A percentile compares a stretch with the other conserved stretches of the same genome.
phyloP scores from a whole-genome alignment of 305 asterid genomes.

The Fraxinus xanthoxyloides region DNA sequence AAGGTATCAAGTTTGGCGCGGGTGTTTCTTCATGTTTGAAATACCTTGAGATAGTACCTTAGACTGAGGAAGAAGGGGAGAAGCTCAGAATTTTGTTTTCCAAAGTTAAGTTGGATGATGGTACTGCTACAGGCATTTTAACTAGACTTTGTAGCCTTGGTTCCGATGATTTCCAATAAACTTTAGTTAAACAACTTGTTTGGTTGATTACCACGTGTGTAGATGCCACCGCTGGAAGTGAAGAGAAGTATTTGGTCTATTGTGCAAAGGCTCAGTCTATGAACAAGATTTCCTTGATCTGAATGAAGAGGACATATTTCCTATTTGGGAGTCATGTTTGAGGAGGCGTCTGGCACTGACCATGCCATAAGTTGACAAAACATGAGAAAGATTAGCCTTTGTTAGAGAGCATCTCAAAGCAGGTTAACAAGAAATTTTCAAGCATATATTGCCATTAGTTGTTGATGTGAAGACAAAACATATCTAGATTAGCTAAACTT shows the following conservation, averaged over 20 bases:
- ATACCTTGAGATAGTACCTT: no score
- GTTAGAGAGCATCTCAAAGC: conserved; percentile 63
- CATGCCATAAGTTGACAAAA: conserved; percentile 24
- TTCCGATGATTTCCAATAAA: conserved; percentile 46
- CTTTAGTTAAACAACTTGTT: conserved; percentile 63
- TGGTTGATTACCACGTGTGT: conserved; percentile 53
- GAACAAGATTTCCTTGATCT: conserved; percentile 52
- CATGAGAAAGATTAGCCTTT: conserved; percentile 48
- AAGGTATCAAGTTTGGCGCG: no score
- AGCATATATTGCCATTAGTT: no score
- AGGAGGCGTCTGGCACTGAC: conserved; percentile 37
- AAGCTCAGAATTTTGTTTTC: no score
- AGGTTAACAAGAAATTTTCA: conserved; percentile 48
- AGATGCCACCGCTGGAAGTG: conserved; percentile 66
- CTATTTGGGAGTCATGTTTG: conserved; percentile 55
- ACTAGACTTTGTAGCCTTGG: conserved; percentile 18
- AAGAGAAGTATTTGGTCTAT: conserved; percentile 67
- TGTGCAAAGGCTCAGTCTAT: conserved; percentile 60
- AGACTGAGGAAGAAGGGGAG: no score
- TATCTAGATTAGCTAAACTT: no score
- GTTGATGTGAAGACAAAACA: no score
- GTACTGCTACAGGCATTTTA: no score
- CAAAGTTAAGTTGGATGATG: no score
- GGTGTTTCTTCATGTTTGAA: no score
- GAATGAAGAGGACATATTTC: conserved; percentile 54